These are phyloP conservation scores for Diaporthe nobilis DNA, from an alignment of 2,329 filamentous ascomycete species.

Conservation along the genomic window DNA sequence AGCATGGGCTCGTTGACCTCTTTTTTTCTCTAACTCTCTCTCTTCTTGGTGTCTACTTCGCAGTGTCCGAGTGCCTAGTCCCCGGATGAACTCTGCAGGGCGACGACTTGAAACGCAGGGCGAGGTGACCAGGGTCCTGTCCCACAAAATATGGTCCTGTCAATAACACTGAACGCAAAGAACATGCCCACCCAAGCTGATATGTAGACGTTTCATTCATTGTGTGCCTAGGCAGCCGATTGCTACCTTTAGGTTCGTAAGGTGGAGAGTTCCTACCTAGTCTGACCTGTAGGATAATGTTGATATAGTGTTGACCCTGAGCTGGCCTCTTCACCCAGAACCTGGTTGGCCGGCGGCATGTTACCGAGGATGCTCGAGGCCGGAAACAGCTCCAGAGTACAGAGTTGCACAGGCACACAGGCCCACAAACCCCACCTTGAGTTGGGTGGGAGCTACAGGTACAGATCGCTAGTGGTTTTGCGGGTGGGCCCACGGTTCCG, in stretches of 20 bases:
- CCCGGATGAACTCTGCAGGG: conserved; percentile 1
- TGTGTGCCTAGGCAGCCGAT: no score
- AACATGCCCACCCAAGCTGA: background rate
- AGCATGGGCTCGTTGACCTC: no score
- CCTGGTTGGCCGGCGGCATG: conserved; percentile 19
- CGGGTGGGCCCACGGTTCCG: conserved; percentile 3
- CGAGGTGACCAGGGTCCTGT: background rate
- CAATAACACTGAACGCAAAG: background rate
- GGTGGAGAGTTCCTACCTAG: background rate
- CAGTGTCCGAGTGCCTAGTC: background rate
- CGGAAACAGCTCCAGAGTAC: conserved; percentile 1
- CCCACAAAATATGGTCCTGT: conserved; percentile 27
- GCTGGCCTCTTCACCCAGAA: conserved; percentile 1
- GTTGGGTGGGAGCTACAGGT: conserved; percentile 16
- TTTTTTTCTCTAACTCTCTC: background rate
- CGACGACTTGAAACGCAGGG: conserved; percentile 20
- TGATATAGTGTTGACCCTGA: background rate
- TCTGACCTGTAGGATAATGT: background rate
- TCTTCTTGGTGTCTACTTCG: background rate
- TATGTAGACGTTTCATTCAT: background rate
- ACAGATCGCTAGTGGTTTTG: conserved; percentile 29
- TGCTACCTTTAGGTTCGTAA: no score
- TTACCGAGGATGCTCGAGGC: conserved; percentile 15
- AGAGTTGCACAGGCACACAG: conserved; percentile 12
- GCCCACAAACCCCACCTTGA: conserved; percentile 22